phyloP scores from a whole-genome alignment of 495 filamentous ascomycete genomes.

The Penicillium coprophilum region DNA sequence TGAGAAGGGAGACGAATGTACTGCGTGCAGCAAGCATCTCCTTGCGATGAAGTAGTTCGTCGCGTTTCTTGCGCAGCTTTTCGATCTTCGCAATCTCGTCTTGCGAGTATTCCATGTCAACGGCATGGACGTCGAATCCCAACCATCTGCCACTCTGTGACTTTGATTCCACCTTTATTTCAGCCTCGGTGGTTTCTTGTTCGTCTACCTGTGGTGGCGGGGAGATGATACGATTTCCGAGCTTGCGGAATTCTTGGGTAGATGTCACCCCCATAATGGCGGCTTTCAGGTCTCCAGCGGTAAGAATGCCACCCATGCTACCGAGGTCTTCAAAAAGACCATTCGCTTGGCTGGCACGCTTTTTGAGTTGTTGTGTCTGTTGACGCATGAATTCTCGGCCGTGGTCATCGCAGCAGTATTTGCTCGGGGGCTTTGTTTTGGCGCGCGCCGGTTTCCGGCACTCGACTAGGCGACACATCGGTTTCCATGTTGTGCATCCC shows the following conservation, averaged over 20 bases:
- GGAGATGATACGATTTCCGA: constrained; percentile 55
- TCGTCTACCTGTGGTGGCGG: constrained; percentile 33
- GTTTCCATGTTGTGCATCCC: constrained; percentile 65
- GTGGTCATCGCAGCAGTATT: constrained; percentile 70
- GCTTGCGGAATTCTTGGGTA: constrained; percentile 53
- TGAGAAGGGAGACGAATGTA: constrained; percentile 44
- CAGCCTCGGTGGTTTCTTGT: constrained; percentile 11
- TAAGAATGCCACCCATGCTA: constrained; percentile 58
- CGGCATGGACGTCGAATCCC: constrained; percentile 39
- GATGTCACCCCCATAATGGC: constrained; percentile 48
- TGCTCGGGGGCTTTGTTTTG: constrained; percentile 50
- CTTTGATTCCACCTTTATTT: constrained; percentile 59
- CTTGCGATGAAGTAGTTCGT: constrained; percentile 40
- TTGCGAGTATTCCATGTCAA: constrained; percentile 38
- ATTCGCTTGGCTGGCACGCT: constrained; percentile 19
- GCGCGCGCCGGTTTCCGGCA: constrained; percentile 63
- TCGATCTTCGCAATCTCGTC: constrained; percentile 45
- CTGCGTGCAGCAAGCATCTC: constrained; percentile 48
- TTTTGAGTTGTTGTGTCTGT: constrained; percentile 33
- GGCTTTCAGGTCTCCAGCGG: constrained; percentile 56
- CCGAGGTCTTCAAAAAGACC: constrained; percentile 43
- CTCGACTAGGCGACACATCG: constrained; percentile 60
- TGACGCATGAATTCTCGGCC: constrained; percentile 57
- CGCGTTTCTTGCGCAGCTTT: constrained; percentile 41
- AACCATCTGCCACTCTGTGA: constrained; percentile 79